Evolutionary conservation across 108 stramenopile species (phyloP).

Genomic region (Pseudonitzschia pungens): DNA sequence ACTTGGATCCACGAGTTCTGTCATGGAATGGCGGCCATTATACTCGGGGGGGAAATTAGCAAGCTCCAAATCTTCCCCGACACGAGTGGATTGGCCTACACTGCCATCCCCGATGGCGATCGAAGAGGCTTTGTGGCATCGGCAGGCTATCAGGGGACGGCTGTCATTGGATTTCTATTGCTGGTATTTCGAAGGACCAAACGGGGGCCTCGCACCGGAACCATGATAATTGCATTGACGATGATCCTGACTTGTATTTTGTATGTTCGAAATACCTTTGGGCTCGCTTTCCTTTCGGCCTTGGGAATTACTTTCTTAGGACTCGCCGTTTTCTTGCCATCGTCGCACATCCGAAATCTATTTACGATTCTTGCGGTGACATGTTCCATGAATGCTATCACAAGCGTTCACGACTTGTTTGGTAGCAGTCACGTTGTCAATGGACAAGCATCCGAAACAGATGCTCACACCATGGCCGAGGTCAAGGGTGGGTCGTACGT

Average conservation of each 20-base stretch:
- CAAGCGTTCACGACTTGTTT: slow-evolving; percentile 43
- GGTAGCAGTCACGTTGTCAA: slow-evolving; percentile 22
- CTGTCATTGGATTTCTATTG: slow-evolving; percentile 53
- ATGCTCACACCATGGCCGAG: slow-evolving; percentile 48
- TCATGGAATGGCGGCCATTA: slow-evolving; percentile 53
- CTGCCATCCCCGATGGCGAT: slow-evolving; percentile 20
- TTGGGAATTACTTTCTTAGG: slow-evolving; percentile 25
- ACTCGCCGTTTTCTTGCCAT: slow-evolving; percentile 35
- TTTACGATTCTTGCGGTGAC: slow-evolving; percentile 46
- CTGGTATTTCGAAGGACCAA: slow-evolving; percentile 56
- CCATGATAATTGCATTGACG: slow-evolving; percentile 39
- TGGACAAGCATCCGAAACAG: slow-evolving; percentile 22
- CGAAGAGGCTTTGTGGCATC: slow-evolving; percentile 47
- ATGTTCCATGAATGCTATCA: slow-evolving; percentile 49
- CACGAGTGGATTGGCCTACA: slow-evolving; percentile 58
- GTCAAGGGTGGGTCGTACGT: slow-evolving; percentile 30
- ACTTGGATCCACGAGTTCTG: slow-evolving; percentile 74
- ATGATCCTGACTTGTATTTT: slow-evolving; percentile 53
- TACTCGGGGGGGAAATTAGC: slow-evolving; percentile 38
- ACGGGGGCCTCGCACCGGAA: slow-evolving; percentile 49
- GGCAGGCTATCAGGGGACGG: slow-evolving; percentile 62
- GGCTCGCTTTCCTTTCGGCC: slow-evolving; percentile 36
- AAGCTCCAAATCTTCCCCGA: slow-evolving; percentile 54
- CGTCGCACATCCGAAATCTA: slow-evolving; percentile 27
- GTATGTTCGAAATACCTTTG: slow-evolving; percentile 55